Conservation (phyloP, 1,139 yeast species). For the Blastobotrys serpentis region DNA sequence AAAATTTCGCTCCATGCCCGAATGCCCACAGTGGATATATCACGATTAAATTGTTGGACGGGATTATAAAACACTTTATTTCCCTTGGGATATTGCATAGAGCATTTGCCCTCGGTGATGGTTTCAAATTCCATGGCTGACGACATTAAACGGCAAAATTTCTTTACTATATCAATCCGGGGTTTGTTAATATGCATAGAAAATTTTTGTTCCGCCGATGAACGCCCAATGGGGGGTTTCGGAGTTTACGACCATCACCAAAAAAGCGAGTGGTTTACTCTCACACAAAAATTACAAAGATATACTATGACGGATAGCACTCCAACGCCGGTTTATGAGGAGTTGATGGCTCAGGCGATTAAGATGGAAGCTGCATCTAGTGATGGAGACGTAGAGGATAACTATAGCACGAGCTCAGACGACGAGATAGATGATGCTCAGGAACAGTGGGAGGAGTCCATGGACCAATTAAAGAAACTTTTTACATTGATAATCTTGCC, state of each 20-base stretch:
- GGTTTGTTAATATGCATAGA: conserved; percentile 4
- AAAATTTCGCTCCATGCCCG: conserved; percentile 77
- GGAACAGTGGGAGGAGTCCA: conserved; percentile 77
- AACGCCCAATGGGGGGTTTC: too few species aligned
- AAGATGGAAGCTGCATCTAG: conserved; percentile 8
- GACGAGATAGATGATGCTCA: conserved; percentile 49
- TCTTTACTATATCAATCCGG: conserved; percentile 1
- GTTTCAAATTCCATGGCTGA: conserved; percentile 10
- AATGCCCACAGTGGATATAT: conserved; percentile 79
- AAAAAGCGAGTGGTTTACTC: too few species aligned
- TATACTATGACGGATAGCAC: not conserved
- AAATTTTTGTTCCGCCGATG: conserved; percentile 1
- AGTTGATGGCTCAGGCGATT: not conserved
- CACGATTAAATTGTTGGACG: conserved; percentile 94
- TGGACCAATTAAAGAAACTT: conserved; percentile 58
- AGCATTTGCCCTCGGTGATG: conserved; percentile 78
- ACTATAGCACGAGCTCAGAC: not conserved
- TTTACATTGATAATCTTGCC: conserved; percentile 64
- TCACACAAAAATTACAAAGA: too few species aligned
- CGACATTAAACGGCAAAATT: conserved; percentile 3
- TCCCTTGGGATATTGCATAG: conserved; percentile 70
- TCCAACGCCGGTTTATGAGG: not conserved
- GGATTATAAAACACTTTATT: conserved; percentile 92
- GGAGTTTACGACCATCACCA: not conserved
- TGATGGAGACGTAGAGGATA: conserved; percentile 7